Conservation (phyloP, 345 rosid species). For the Eucalyptus viminalis region DNA sequence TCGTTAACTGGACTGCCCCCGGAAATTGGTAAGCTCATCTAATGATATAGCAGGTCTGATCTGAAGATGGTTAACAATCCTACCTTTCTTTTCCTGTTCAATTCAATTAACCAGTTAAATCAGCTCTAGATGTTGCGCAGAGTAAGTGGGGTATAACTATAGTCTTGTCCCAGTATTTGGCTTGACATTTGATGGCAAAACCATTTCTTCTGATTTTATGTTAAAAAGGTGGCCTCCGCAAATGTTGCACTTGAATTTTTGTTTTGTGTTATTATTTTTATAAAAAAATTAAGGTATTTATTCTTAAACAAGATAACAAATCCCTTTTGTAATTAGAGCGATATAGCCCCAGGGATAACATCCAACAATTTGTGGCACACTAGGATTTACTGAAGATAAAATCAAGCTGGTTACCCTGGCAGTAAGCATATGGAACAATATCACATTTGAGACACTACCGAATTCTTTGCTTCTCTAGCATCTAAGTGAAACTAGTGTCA, state of each 20-base stretch:
- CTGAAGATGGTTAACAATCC: neutral
- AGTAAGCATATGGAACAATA: neutral
- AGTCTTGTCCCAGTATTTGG: neutral
- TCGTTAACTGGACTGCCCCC: slow-evolving; percentile 79
- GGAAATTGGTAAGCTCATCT: slow-evolving; percentile 60
- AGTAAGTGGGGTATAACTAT: neutral
- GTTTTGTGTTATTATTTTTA: neutral
- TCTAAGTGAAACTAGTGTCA: neutral
- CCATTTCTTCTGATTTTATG: neutral
- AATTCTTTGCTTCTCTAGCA: neutral
- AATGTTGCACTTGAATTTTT: neutral
- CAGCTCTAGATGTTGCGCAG: neutral
- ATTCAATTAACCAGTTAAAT: neutral
- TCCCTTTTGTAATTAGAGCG: neutral
- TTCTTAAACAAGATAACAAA: neutral
- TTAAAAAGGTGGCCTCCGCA: neutral
- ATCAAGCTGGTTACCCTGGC: neutral
- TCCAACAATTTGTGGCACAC: neutral
- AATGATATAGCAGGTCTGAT: neutral
- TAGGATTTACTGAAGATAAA: neutral
- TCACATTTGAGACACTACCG: neutral
- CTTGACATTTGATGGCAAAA: neutral
- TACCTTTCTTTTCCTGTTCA: neutral
- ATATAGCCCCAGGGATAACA: neutral
- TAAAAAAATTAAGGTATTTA: neutral